Base-by-base conservation (phyloP, 495 filamentous ascomycete genomes). In the Pseudevernia furfuracea region DNA sequence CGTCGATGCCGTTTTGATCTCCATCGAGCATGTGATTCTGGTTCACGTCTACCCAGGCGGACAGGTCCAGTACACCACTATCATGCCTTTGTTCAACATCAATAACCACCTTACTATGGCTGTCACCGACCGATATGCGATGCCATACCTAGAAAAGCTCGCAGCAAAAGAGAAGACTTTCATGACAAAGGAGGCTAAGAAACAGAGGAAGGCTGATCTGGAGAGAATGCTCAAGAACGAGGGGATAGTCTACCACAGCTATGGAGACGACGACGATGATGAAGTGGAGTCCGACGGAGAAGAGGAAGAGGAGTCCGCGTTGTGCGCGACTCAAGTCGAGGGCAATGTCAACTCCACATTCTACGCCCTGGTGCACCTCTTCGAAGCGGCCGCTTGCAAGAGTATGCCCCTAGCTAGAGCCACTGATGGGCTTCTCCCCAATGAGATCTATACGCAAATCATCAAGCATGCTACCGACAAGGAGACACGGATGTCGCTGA, bases 1-100 rank as follows among this genome's bases (percentile, higher is more conserved):
- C 38, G 32, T 66, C 9, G 59, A 66, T 34, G 64, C 64, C 1
- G 44, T 66, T 28, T 21, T 66, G 59, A 61, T 62, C 5, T 66
- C 64, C 21, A n/a, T 61, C 39, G 59, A 61, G 41, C 59, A 61
- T 52, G 41, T 61, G 12, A 28, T 61, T 9, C 23, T 61, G n/a
- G 34, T 62, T 58, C 44, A 62, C 14, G 37, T 61, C 23, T 19
- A 1, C 10, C 63, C 63, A 11, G 28, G 39, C 43, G 38, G 30
- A 17, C 0, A 4, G 12, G 17, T 60, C 10, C 55, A 66, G 43
- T 48, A 44, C 49, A 62, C 64, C 19, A 39, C 14, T 10, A n/a
- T 67, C 15, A 38, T 67, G 30, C 32, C 65, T 17, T 41, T 67
- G 2, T 28, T 67, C 30, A 36, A 44, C 1, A 58, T 67, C 52